Conservation (phyloP, 257 asterid species). For the Solanum sejunctum region DNA sequence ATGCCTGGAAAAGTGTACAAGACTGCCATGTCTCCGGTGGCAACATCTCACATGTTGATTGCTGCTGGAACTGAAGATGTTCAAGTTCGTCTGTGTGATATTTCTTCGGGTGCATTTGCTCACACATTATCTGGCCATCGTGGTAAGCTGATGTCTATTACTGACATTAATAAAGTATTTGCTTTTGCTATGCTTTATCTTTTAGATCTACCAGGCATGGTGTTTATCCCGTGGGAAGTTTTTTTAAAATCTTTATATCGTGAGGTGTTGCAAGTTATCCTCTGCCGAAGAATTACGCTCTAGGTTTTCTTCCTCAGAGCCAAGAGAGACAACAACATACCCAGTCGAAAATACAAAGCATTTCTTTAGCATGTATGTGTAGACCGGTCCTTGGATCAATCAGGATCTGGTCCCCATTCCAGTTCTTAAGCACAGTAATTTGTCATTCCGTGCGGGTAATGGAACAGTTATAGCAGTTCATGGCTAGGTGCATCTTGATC, state of each 20-base stretch:
- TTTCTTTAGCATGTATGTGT: not conserved
- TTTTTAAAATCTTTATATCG: not conserved
- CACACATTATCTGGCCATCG: slow-evolving; percentile 99
- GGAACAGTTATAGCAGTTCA: not conserved
- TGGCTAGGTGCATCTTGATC: not conserved
- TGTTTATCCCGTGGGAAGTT: not conserved
- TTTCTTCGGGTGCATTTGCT: slow-evolving; percentile 92
- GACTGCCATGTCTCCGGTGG: slow-evolving; percentile 81
- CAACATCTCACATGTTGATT: slow-evolving; percentile 86
- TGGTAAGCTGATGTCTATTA: slow-evolving; percentile 40
- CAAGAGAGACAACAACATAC: not conserved
- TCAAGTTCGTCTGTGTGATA: slow-evolving; percentile 97
- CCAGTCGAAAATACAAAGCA: not conserved
- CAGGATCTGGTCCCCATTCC: not conserved
- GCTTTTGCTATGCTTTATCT: not conserved
- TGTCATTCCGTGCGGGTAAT: not conserved
- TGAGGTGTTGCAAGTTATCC: not conserved
- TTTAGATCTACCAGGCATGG: not conserved
- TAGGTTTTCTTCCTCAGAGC: not conserved
- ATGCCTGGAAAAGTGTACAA: slow-evolving; percentile 98
- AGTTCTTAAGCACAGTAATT: not conserved
- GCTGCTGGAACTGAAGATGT: slow-evolving; percentile 98
- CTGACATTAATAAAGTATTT: not conserved
- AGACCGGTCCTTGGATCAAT: not conserved
- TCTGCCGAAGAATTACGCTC: not conserved